Percentiles rank a stretch among this genome's conserved stretches.
Conservation (phyloP, 345 rosid species). For the Populus alba region DNA sequence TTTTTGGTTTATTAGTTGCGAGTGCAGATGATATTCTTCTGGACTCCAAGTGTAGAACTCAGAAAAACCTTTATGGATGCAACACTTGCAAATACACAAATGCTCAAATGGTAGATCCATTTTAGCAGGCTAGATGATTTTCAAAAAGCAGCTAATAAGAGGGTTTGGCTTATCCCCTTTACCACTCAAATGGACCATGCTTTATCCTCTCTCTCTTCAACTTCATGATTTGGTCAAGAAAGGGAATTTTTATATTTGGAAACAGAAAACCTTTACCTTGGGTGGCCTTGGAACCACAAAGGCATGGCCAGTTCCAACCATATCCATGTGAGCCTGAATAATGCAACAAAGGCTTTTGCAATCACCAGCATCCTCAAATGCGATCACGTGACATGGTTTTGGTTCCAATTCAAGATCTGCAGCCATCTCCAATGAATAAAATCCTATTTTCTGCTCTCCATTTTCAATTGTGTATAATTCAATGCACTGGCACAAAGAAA, state of each 20-base stretch:
- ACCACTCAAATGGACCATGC: not conserved
- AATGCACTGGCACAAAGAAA: slow-evolving; percentile 61
- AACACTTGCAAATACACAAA: not conserved
- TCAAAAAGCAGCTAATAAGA: not conserved
- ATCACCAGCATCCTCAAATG: slow-evolving; percentile 72
- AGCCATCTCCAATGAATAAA: slow-evolving; percentile 91
- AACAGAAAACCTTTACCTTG: slow-evolving; percentile 45
- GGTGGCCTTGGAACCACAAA: slow-evolving; percentile 83
- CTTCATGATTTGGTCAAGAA: not conserved
- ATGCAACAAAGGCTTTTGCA: slow-evolving; percentile 75
- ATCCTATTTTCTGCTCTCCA: slow-evolving; percentile 65
- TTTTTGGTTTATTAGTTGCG: slow-evolving; percentile 3
- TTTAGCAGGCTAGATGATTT: not conserved
- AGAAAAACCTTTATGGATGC: not conserved
- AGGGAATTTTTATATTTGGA: not conserved
- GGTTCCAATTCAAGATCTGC: slow-evolving; percentile 87
- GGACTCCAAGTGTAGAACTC: not conserved
- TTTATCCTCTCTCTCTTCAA: not conserved
- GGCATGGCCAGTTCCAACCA: slow-evolving; percentile 71
- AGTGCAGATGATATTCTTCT: not conserved
- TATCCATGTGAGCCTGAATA: slow-evolving; percentile 79
- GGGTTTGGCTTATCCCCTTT: not conserved
- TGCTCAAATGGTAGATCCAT: not conserved
- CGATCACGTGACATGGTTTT: slow-evolving; percentile 76
- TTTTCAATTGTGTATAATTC: slow-evolving; percentile 65